These are phyloP conservation scores for Coemansia umbellata DNA, from an alignment of 192 early-diverging fungal genomes.

Conservation along the genomic window DNA sequence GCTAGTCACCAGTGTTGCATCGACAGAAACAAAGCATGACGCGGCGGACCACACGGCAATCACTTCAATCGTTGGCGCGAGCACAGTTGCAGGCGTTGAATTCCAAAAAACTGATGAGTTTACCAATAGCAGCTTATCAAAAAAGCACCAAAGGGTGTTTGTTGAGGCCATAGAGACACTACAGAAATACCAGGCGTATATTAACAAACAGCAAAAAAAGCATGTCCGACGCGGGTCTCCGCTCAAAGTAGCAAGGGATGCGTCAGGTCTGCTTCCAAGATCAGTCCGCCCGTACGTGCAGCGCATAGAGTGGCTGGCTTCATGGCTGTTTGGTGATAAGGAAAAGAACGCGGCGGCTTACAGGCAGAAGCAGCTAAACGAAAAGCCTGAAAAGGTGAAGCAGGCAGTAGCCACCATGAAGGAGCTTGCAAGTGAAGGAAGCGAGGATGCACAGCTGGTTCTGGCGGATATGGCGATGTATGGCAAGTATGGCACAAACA, in stretches of 20 bases:
- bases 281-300: slow-evolving; percentile 3
- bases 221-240: not conserved
- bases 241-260: slow-evolving; percentile 4
- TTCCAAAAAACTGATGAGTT: too few relatives aligned
- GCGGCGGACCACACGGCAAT: too few relatives aligned
- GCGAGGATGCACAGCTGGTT: slow-evolving; percentile 59
- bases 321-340: not conserved
- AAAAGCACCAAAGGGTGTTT: not conserved
- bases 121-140: too few relatives aligned
- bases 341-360: not conserved
- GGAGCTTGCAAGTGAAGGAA: slow-evolving; percentile 7
- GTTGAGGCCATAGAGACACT: slow-evolving; percentile 7
- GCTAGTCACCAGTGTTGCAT: too few relatives aligned
- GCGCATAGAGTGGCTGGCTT: not conserved
- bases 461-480: slow-evolving; percentile 75
- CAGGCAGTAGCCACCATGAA: slow-evolving; percentile 7
- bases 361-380: not conserved
- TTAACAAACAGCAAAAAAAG: not conserved
- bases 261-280: slow-evolving; percentile 6
- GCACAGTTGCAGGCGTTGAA: too few relatives aligned
- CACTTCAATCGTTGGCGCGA: too few relatives aligned
- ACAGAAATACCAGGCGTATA: slow-evolving; percentile 7
- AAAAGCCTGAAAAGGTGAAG: slow-evolving; percentile 7
- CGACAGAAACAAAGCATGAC: too few relatives aligned
- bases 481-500: slow-evolving; percentile 54